Base-by-base conservation (phyloP, 805 yeast genomes). In the Saccharomycopsis synnaedendra region DNA sequence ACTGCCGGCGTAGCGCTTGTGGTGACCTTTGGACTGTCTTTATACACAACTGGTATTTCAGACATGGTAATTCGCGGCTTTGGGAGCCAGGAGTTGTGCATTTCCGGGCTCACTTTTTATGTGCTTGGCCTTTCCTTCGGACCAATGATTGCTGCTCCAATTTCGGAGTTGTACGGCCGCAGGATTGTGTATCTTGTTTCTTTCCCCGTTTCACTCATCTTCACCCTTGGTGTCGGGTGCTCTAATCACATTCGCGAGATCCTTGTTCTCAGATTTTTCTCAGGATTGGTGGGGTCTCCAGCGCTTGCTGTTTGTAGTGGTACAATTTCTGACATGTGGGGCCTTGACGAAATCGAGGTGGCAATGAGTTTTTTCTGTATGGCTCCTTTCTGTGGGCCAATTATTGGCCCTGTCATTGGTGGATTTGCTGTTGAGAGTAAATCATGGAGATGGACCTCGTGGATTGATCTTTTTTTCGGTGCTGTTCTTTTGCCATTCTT, bases 291-390 rank as follows among this genome's bases (percentile, higher is more conserved):
- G 43, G 86, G 93, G 1, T 79, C 89, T 1, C 94, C 93, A 3
- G 87, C 89, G 1, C 70, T 87, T 65, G 81, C 95, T 6, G 77
- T 85, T 54, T 90, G 87, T 8, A 87, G 89, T 46, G 96, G 95
- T 54, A 80, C 93, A 4, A 76, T 87, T 52, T 67, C 80, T 47
- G 96, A 87, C 64, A 64, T 86, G 43, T 87, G 89, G 80, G 73
- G 70, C 27, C 76, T 80, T 34, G 72, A 74, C 39, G 77, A 78
- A 59, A 64, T 79, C 58, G 83, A 87, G 10, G 56, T 80, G 3
- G 88, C 94, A n/a, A 75, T 84, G 80, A 75, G 84, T 3, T 63
- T 79, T n/a, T 85, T 82, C 65, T 80, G 89, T 61, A 63, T 83
- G 48, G 84, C 88, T 8, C 88, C 93, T 28, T 80, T 85, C 55